phyloP scores from a whole-genome alignment of 176 grass and related monocot genomes.

The Zoysia japonica region DNA sequence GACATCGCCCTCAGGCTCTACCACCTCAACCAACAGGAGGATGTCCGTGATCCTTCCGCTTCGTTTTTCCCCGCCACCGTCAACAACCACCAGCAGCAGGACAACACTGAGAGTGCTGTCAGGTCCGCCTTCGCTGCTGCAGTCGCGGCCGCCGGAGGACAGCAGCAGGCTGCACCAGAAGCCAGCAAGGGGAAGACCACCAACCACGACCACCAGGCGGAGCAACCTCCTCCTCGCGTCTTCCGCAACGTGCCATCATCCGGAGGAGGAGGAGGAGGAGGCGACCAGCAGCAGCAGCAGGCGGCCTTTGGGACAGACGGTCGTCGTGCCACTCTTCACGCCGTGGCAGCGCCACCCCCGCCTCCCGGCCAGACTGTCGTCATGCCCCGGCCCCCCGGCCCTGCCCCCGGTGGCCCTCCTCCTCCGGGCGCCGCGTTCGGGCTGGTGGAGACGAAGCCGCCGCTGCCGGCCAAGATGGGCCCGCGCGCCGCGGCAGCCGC shows the following conservation, averaged over 20 bases:
- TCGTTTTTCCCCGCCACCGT: background rate
- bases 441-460: slow-evolving; percentile 45
- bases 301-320: background rate
- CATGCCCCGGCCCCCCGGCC: slow-evolving; percentile 23
- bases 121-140: slow-evolving; percentile 38
- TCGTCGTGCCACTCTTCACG: slow-evolving; percentile 11
- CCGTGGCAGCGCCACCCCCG: slow-evolving; percentile 28
- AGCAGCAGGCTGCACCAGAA: background rate
- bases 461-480: slow-evolving; percentile 47
- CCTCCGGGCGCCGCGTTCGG: slow-evolving; percentile 14
- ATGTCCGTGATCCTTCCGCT: background rate
- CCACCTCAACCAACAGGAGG: background rate
- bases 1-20: slow-evolving; percentile 67
- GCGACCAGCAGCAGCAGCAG: background rate
- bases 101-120: background rate
- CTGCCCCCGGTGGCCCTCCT: background rate
- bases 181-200: slow-evolving; percentile 17
- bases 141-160: background rate
- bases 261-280: background rate
- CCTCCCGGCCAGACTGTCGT: slow-evolving; percentile 52
- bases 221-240: slow-evolving; percentile 22
- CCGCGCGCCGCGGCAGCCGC: slow-evolving; percentile 15
- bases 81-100: background rate
- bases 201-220: slow-evolving; percentile 10
- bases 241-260: slow-evolving; percentile 28